phyloP scores from a whole-genome alignment of 2,329 filamentous ascomycete species.

The Tympanopsis confertula region DNA sequence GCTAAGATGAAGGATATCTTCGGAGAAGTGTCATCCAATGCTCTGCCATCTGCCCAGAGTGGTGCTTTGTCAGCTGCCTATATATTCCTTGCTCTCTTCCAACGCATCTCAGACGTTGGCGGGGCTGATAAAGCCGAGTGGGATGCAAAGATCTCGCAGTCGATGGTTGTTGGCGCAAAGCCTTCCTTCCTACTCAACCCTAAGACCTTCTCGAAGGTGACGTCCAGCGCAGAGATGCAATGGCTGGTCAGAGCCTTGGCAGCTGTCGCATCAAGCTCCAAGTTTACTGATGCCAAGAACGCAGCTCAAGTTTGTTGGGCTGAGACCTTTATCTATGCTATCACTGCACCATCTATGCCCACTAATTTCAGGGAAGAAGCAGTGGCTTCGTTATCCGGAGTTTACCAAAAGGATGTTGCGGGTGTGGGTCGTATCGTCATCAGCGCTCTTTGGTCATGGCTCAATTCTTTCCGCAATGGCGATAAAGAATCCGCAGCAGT shows the following conservation, averaged over 20 bases:
- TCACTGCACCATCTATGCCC: slow-evolving; percentile 51
- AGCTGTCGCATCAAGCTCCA: slow-evolving; percentile 34
- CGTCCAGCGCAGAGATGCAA: slow-evolving; percentile 59
- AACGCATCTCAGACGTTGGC: background rate
- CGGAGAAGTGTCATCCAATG: slow-evolving; percentile 68
- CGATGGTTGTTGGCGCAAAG: slow-evolving; percentile 63
- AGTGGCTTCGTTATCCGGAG: slow-evolving; percentile 43
- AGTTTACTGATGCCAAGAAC: slow-evolving; percentile 33
- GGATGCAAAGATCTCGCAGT: slow-evolving; percentile 44
- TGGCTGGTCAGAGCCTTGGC: slow-evolving; percentile 67
- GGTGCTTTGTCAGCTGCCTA: slow-evolving; percentile 73
- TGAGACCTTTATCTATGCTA: slow-evolving; percentile 70
- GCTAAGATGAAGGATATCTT: slow-evolving; percentile 57
- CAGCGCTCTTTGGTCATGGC: slow-evolving; percentile 70
- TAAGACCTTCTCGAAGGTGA: slow-evolving; percentile 73
- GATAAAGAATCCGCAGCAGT: slow-evolving; percentile 69
- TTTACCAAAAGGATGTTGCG: slow-evolving; percentile 50
- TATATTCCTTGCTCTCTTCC: slow-evolving; percentile 23
- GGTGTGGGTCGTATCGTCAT: slow-evolving; percentile 53
- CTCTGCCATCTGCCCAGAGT: slow-evolving; percentile 66
- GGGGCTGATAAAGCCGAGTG: slow-evolving; percentile 40
- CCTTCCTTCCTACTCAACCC: slow-evolving; percentile 78
- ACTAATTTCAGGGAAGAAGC: slow-evolving; percentile 54
- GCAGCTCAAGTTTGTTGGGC: slow-evolving; percentile 62
- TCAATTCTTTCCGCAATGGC: slow-evolving; percentile 51